Evolutionary conservation across 2,329 filamentous ascomycete genomes (phyloP).

Genomic region (Penicillium verrucosum): DNA sequence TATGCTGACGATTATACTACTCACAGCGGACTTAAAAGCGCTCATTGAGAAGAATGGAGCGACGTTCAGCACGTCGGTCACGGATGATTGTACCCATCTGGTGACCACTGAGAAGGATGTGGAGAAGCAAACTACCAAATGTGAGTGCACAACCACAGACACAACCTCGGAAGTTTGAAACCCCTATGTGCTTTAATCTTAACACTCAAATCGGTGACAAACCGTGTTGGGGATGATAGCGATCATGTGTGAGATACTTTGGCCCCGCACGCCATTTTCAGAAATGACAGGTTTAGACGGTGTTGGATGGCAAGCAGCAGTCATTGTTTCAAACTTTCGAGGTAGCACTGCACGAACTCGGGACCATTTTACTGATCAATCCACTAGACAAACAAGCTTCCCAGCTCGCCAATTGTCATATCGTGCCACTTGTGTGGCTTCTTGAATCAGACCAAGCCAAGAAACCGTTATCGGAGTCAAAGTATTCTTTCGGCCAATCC

Average conservation of each 20-base stretch:
- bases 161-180: background rate
- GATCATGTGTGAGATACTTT: background rate
- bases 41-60: constrained; percentile 37
- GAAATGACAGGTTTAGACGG: background rate
- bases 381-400: constrained; percentile 50
- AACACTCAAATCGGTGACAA: background rate
- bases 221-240: background rate
- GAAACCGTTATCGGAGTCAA: constrained; percentile 40
- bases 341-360: rapidly evolving
- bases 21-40: constrained; percentile 30
- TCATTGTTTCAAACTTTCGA: background rate
- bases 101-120: constrained; percentile 38
- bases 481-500: constrained; percentile 32
- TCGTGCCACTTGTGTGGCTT: constrained; percentile 63
- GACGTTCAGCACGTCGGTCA: constrained; percentile 30
- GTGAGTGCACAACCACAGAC: constrained; percentile 19
- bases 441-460: constrained; percentile 51
- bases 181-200: rapidly evolving
- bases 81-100: constrained; percentile 37
- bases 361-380: constrained; percentile 44
- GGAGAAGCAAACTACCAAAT: constrained; percentile 35
- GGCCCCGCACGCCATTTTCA: too few species aligned
- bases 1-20: constrained; percentile 6
- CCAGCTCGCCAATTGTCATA: constrained; percentile 47
- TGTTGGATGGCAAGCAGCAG: background rate